Evolutionary conservation across 345 rosid species (phyloP).

Genomic region (Sapria himalayana): DNA sequence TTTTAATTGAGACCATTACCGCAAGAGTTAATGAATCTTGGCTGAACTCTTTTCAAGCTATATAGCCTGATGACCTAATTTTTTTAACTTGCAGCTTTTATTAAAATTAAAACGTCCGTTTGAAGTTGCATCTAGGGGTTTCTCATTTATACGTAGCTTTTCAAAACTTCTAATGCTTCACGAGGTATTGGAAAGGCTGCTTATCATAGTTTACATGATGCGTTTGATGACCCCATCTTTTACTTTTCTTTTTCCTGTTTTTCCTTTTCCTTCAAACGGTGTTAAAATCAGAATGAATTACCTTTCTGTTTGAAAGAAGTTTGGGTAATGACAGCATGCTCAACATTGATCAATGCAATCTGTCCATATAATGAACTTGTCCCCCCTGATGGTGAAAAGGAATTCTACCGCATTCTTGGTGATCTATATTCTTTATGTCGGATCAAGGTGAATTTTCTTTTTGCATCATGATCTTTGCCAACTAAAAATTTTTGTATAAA

Average conservation of each 20-base stretch:
- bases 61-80: too few relatives aligned
- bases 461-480: constrained; percentile 3
- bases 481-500: too few relatives aligned
- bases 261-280: constrained; percentile 9
- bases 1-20: too few relatives aligned
- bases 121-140: constrained; percentile 91
- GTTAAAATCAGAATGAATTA: constrained; percentile 23
- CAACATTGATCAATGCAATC: constrained; percentile 49
- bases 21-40: too few relatives aligned
- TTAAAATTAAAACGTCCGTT: constrained; percentile 78
- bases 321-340: constrained; percentile 86
- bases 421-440: constrained; percentile 90
- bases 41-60: too few relatives aligned
- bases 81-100: constrained; percentile 40
- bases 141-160: constrained; percentile 64
- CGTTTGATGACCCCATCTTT: background rate
- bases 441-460: constrained; percentile 38
- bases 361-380: constrained; percentile 45
- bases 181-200: constrained; percentile 32
- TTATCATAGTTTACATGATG: constrained; percentile 4
- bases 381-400: constrained; percentile 67
- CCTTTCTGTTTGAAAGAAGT: constrained; percentile 84
- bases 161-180: constrained; percentile 45
- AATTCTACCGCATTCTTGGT: constrained; percentile 76
- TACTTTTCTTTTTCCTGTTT: background rate